Base-by-base conservation (phyloP, 2,329 filamentous ascomycete species). In the Hypoxylon sp. region DNA sequence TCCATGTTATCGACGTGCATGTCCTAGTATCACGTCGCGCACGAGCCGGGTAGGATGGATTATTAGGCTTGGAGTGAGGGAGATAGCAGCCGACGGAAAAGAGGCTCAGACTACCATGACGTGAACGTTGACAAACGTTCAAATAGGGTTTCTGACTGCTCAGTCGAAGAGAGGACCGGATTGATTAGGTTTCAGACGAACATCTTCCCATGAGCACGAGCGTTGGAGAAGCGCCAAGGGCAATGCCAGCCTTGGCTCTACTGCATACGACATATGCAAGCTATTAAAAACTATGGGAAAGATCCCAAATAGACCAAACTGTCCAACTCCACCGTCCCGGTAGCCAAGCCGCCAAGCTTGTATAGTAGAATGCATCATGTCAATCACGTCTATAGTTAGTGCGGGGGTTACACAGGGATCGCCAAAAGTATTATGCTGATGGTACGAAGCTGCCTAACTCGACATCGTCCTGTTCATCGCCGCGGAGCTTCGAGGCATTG, bases 401-500 rank as follows among this genome's bases (percentile, higher is more conserved):
- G 64, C 64, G 64, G 64, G 61, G 54, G 48, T 59, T 54, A 46
- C 60, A 62, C 64, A 62, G 51, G 64, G 61, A 24, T 52, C 15
- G 30, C 2, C 13, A 26, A 46, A 26, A 26, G 4, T 26, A 43
- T 34, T 34, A 19, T 57, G 43, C 48, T 37, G 28, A 56, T 58
- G 30, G 51, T 37, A 59, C 52, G 37, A 28, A 28, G 13, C 7
- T 52, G 58, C 48, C 46, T 58, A 54, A 41, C 30, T 3, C 28
- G 20, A 10, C 24, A 7, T 28, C 47, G 28, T 54, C 43, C 10
- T 8, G 39, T 24, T 34, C 48, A 46, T 24, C 39, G 6, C n/a
- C 49, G 20, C 20, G 5, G 34, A 49, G 44, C 13, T 26, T 51
- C 11, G 24, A 59, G 28, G 28, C 15, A 17, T 28, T 26, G 11